A percentile compares a stretch with the other conserved stretches of the same genome.
These are phyloP conservation scores for Aegilops speltoides DNA, from an alignment of 176 grass and related monocot genomes.

Conservation along the genomic window DNA sequence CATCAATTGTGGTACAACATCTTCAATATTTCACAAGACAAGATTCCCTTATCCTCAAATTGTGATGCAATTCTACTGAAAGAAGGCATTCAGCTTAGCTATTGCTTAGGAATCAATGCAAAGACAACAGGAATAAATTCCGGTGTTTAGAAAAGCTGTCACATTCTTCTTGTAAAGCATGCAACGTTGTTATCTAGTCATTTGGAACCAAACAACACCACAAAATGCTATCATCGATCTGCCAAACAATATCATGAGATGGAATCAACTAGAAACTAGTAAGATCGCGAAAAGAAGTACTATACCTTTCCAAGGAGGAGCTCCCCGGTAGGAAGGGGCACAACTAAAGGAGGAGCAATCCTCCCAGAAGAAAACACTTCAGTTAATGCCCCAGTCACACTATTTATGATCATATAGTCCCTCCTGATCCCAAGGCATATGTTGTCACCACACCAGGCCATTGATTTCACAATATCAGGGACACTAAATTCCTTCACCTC, in stretches of 20 bases:
- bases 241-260: conserved; percentile 23
- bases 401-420: conserved; percentile 95
- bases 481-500: conserved; percentile 97
- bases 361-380: conserved; percentile 95
- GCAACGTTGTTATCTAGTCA: background rate
- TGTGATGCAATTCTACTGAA: conserved; percentile 4
- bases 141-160: background rate
- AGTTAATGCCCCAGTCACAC: conserved; percentile 70
- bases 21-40: conserved; percentile 14
- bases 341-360: conserved; percentile 87
- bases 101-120: background rate
- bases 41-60: conserved; percentile 18
- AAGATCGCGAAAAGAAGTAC: background rate
- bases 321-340: conserved; percentile 73
- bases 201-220: conserved; percentile 15
- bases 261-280: conserved; percentile 6
- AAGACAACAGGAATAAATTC: conserved; percentile 8
- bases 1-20: conserved; percentile 9
- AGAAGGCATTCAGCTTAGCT: background rate
- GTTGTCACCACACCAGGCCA: conserved; percentile 97
- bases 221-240: background rate
- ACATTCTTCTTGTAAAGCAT: conserved; percentile 1
- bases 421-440: conserved; percentile 89
- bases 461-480: conserved; percentile 76
- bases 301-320: conserved; percentile 93